Percentiles rank a stretch among this genome's conserved stretches.
Evolutionary conservation across 768 basidiomycete species (phyloP).

Genomic region (Podaxis sp.): DNA sequence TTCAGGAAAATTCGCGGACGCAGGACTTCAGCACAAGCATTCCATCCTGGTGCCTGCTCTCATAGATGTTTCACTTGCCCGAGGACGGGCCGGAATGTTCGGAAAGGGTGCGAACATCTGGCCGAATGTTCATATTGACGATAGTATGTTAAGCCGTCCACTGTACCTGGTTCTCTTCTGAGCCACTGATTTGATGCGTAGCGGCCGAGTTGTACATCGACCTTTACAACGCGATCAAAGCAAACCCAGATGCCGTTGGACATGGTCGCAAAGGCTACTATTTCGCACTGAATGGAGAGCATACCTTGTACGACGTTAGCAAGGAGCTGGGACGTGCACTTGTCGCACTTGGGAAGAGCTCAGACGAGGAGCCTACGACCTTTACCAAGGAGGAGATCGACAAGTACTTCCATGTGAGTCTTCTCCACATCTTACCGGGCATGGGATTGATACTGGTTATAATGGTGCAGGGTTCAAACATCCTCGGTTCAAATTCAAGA

Average conservation of each 20-base stretch:
- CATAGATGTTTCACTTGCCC: slow-evolving; percentile 36
- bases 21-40: slow-evolving; percentile 45
- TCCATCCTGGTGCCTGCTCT: slow-evolving; percentile 50
- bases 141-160: slow-evolving; percentile 31
- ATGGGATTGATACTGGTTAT: neutral
- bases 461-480: slow-evolving; percentile 11
- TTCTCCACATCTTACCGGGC: neutral
- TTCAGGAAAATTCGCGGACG: slow-evolving; percentile 44
- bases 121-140: slow-evolving; percentile 54
- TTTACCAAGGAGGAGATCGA: slow-evolving; percentile 47
- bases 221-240: slow-evolving; percentile 36
- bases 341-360: slow-evolving; percentile 33
- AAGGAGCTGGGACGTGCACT: slow-evolving; percentile 38
- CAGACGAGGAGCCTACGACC: slow-evolving; percentile 37
- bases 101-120: slow-evolving; percentile 54
- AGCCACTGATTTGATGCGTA: slow-evolving; percentile 17
- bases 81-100: slow-evolving; percentile 48
- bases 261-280: slow-evolving; percentile 48
- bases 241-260: slow-evolving; percentile 26
- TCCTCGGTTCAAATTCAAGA: slow-evolving; percentile 36
- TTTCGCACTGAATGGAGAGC: slow-evolving; percentile 51
- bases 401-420: slow-evolving; percentile 30
- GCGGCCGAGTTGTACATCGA: slow-evolving; percentile 42
- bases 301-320: slow-evolving; percentile 33
- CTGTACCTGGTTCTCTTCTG: neutral